Base-by-base conservation (phyloP, 2,329 filamentous ascomycete genomes). In the Alternaria postmessia region DNA sequence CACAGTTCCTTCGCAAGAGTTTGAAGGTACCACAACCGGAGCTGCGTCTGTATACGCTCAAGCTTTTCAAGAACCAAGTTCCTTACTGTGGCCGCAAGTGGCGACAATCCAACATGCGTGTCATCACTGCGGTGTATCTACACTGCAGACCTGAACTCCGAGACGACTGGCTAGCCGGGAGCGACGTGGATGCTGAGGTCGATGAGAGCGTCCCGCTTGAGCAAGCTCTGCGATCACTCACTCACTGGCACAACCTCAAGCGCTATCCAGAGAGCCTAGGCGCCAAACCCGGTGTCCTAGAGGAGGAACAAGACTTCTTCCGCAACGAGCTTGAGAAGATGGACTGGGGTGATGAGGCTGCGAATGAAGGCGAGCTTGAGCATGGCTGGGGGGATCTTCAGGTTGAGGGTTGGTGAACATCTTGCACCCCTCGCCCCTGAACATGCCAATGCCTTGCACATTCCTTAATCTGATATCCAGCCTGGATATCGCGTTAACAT, bases 41-140 rank as follows among this genome's bases (percentile, higher is more conserved):
- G 72, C 85, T 99, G 41, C 89, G 95, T 6, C 88, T 97, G 43
- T 98, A 98, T 82, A 97, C 95, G 0, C 87, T 99, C 69, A 99
- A 99, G 80, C 86, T 99, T 0, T 98, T 98, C 88, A 99, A 99
- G 80, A 95, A 93, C 62, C 95, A 99, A 79, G 95, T 99, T 5
- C 95, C 95, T 1, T 99, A 97, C 83, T 98, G 94, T 78, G 94
- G 95, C 22, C 90, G 95, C 43, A 99, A 99, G 81, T 99, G 95
- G 95, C 89, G 95, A 14, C 95, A 98, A 81, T 89, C 89, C 69
- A 98, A 99, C 79, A 99, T 99, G 95, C 91, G 94, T 56, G 94
- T 98, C 73, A 99, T 99, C 75, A 99, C 95, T 0, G 93, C 94
- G 4, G 92, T 99, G 1, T 99, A 97, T 78, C 84, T 99, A 49